Evolutionary conservation across 371 early-diverging fungal genomes (phyloP), one percentile per base, ranked within the genome.

Genomic region (Mucor piriformis): DNA sequence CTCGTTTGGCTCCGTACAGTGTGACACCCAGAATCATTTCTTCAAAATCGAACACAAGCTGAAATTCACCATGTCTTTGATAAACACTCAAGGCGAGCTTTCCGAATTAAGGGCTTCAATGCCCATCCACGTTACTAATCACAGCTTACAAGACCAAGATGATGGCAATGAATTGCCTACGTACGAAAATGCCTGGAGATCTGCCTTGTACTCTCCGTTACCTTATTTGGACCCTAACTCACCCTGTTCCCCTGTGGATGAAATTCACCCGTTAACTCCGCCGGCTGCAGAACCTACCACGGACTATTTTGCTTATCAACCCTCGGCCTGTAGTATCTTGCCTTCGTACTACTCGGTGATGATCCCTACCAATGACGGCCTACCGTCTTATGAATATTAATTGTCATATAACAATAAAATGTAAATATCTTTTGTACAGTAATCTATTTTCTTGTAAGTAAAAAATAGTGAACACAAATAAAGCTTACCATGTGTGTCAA

Each of bases 1-100:
- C 38, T 60, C 57, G 10, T 55, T 66, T 11, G 64, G 59, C 10
- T 59, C 61, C 27, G 50, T 74, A 8, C 70, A 72, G 34, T 69
- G 56, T 50, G 71, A 77, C 43, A 57, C 64, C 5, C 24, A 59
- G 0, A 73, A 75, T 32, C 55, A 55, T 2, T 61, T 64, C 43
- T 65, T 73, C 13, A 50, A 51, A 20, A 66, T 79, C 4, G 63
- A 66, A 27, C 79, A 79, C 32, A 67, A 76, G 50, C 40, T 75
- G 15, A 67, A 72, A 27, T 73, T 72, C 21, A 72, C 68, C 11
- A 64, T 79, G 51, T 67, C 69, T 1, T 43, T 77, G 23, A 63
- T 72, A 24, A 63, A 72, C 16, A n/a, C 18, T 12, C 48, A 62
- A 16, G 72, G 70, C 3, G 46, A 60, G 3, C 20, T 68, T 4